Conservation (phyloP, 139 green algal species). For the Dunaliella sp. region DNA sequence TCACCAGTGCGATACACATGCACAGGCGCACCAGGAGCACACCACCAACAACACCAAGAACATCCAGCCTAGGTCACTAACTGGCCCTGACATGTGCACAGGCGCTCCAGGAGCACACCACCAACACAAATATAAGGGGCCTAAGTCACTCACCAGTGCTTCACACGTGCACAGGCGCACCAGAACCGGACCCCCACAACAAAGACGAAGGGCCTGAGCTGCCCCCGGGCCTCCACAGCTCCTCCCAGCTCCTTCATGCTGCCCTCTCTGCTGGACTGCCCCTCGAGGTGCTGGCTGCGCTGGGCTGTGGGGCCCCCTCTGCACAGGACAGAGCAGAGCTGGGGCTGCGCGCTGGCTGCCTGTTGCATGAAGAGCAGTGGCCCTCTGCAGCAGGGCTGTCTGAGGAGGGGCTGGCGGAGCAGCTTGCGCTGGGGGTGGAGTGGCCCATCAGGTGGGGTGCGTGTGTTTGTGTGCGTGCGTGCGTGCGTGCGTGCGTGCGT, state of each 20-base stretch:
- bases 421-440: slow-evolving; percentile 34
- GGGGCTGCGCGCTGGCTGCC: background rate
- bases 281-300: background rate
- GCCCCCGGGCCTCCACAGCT: background rate
- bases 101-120: no score
- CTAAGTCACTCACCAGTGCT: no score
- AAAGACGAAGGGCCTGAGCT: background rate
- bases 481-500: background rate
- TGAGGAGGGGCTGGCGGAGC: slow-evolving; percentile 26
- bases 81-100: background rate
- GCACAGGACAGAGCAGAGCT: background rate
- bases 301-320: background rate
- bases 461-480: background rate
- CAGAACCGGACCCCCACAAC: background rate
- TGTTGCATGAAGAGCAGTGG: background rate
- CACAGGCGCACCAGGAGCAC: no score
- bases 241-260: background rate
- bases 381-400: background rate
- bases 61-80: background rate
- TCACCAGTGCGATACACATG: no score
- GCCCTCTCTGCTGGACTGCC: background rate
- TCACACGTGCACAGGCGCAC: no score
- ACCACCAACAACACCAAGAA: background rate
- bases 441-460: slow-evolving; percentile 16
- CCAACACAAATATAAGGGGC: no score